Conservation (phyloP, 345 rosid genomes). For the Bruguiera parviflora region DNA sequence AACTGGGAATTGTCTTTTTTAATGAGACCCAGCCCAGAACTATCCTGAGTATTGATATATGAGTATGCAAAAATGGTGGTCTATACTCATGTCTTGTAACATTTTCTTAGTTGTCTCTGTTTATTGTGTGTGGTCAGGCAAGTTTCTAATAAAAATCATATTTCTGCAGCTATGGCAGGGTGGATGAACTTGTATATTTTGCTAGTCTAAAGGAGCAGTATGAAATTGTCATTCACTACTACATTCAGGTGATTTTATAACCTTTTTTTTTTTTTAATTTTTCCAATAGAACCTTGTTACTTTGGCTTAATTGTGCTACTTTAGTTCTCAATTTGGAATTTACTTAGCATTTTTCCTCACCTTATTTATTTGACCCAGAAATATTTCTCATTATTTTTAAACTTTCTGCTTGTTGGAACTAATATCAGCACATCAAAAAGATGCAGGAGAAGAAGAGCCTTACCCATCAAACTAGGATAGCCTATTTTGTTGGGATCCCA, state of each 20-base stretch:
- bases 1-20: no score
- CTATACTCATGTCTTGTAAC: background rate
- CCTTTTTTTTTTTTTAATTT: no score
- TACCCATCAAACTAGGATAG: no score
- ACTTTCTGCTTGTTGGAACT: no score
- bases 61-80: background rate
- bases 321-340: background rate
- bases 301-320: background rate
- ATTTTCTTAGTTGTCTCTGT: background rate
- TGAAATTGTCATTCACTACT: constrained; percentile 84
- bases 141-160: background rate
- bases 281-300: background rate
- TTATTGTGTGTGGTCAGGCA: background rate
- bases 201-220: constrained; percentile 91
- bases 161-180: constrained; percentile 83
- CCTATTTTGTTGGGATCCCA: no score
- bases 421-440: no score
- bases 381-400: no score
- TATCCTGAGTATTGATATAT: background rate
- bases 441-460: no score
- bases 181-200: constrained; percentile 93
- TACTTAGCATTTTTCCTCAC: background rate
- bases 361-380: background rate
- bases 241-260: constrained; percentile 63
- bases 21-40: background rate